Conservation (phyloP, 2,329 filamentous ascomycete species). For the Penicillium sp. region DNA sequence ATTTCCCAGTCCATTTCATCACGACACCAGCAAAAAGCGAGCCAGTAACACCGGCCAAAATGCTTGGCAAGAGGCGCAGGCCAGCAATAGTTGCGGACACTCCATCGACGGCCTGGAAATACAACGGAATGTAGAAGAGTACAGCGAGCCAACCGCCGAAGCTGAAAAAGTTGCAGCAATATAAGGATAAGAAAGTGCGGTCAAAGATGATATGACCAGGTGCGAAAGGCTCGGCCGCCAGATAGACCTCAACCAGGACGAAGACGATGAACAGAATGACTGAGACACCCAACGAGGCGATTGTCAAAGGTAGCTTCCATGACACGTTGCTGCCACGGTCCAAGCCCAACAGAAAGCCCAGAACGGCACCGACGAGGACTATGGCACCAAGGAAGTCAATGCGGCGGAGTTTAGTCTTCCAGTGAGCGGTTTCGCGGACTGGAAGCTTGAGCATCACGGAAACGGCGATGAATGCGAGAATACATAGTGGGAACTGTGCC, state of each 20-base stretch:
- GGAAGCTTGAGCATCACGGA: constrained; percentile 60
- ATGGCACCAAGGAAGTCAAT: constrained; percentile 71
- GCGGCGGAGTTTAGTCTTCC: constrained; percentile 60
- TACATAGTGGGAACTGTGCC: constrained; percentile 63
- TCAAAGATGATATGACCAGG: constrained; percentile 70
- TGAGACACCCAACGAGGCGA: constrained; percentile 54
- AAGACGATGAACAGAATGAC: constrained; percentile 62
- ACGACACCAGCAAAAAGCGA: constrained; percentile 61
- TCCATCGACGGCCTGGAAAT: constrained; percentile 68
- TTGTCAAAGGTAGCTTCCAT: constrained; percentile 58
- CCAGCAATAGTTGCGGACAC: constrained; percentile 61
- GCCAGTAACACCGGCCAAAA: constrained; percentile 58
- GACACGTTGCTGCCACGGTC: constrained; percentile 69
- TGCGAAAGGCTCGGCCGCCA: constrained; percentile 68
- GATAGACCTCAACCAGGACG: constrained; percentile 61
- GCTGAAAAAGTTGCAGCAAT: constrained; percentile 67
- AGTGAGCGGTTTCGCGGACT: constrained; percentile 54
- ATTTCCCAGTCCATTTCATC: constrained; percentile 67
- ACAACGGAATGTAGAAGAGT: constrained; percentile 71
- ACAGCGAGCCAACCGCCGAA: constrained; percentile 57
- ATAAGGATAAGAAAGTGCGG: constrained; percentile 61
- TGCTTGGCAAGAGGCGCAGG: constrained; percentile 62
- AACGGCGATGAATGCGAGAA: constrained; percentile 62
- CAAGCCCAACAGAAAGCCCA: constrained; percentile 63
- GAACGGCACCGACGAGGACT: constrained; percentile 61